These are phyloP conservation scores for Botryotinia narcissicola DNA, from an alignment of 2,329 filamentous ascomycete species.

Conservation along the genomic window DNA sequence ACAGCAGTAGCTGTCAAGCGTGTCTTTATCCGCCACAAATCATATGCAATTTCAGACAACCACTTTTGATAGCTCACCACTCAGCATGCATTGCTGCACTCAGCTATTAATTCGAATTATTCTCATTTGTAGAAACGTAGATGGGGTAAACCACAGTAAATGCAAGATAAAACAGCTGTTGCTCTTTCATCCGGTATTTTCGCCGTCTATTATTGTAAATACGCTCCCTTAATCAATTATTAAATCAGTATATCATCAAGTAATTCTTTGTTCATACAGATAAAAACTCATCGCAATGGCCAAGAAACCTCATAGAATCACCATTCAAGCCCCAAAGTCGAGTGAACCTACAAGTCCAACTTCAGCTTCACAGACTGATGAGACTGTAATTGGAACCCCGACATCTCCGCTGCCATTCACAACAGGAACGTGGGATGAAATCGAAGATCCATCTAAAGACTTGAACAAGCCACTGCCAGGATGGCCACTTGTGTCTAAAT, in stretches of 20 bases:
- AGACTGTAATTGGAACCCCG: neutral
- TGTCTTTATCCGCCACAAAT: conserved; percentile 1
- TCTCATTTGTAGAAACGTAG: neutral
- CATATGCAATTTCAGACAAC: neutral
- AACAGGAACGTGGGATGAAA: neutral
- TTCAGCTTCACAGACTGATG: neutral
- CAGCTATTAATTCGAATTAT: neutral
- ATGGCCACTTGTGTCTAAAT: conserved; percentile 21
- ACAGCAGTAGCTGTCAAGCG: neutral
- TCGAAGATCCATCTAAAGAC: neutral
- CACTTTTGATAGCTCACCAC: neutral
- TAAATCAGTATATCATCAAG: neutral
- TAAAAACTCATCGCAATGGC: neutral
- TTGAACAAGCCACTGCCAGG: conserved; percentile 9
- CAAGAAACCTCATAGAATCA: neutral
- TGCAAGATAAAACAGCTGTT: neutral
- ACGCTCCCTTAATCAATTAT: neutral
- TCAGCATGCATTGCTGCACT: neutral
- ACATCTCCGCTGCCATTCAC: neutral
- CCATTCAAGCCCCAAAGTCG: neutral
- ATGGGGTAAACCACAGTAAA: neutral
- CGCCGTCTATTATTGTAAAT: neutral
- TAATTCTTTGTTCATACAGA: neutral
- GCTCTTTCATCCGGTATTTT: neutral
- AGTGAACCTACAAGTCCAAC: neutral